phyloP scores from a whole-genome alignment of 352 stramenopile genomes.

The Phytophthora meadii region DNA sequence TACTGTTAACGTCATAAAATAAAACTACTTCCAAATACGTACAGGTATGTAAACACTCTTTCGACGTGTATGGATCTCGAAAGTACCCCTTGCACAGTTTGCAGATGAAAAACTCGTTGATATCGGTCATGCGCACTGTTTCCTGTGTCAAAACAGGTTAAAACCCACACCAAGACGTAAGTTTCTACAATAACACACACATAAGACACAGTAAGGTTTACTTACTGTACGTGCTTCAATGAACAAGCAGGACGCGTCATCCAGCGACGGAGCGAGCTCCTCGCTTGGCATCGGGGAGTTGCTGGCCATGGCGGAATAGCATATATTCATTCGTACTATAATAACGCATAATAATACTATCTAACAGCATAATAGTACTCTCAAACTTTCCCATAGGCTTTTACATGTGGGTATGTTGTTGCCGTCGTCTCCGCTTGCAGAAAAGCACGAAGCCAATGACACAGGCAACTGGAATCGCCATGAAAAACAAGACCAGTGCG shows the following conservation, averaged over 20 bases:
- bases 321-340: slow-evolving; percentile 1
- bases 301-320: slow-evolving; percentile 21
- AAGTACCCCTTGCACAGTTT: slow-evolving; percentile 76
- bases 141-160: slow-evolving; percentile 36
- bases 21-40: slow-evolving; percentile 15
- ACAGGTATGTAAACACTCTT: slow-evolving; percentile 87
- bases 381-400: neutral
- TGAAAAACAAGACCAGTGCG: slow-evolving; percentile 30
- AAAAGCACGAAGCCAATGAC: slow-evolving; percentile 36
- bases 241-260: slow-evolving; percentile 39
- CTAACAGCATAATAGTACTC: slow-evolving; percentile 15
- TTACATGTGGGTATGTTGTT: slow-evolving; percentile 12
- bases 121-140: slow-evolving; percentile 49
- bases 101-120: slow-evolving; percentile 72
- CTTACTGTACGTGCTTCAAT: slow-evolving; percentile 50
- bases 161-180: slow-evolving; percentile 3
- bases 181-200: too few relatives aligned
- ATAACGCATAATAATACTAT: slow-evolving; percentile 11
- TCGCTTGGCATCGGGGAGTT: slow-evolving; percentile 19
- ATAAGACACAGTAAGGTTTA: neutral
- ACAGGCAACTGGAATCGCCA: slow-evolving; percentile 29
- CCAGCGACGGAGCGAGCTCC: slow-evolving; percentile 25
- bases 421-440: slow-evolving; percentile 22
- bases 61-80: slow-evolving; percentile 71
- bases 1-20: neutral